These are phyloP conservation scores for Plasmodium falciparum DNA, from an alignment of 169 alveolate species.

Conservation along the genomic window DNA sequence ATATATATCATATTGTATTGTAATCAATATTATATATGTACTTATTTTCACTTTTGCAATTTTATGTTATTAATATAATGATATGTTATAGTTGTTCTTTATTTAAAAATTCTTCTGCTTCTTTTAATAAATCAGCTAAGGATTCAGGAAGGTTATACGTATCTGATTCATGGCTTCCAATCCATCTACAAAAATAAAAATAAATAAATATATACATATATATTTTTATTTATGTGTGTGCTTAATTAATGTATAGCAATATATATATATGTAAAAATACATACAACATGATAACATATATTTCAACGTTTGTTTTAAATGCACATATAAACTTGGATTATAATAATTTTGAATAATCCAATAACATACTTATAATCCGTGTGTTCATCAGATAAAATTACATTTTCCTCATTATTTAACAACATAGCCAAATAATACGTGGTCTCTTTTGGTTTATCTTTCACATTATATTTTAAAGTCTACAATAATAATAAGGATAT, in stretches of 20 bases:
- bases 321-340: constrained; percentile 16
- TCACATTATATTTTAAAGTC: constrained; percentile 79
- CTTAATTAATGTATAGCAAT: neutral
- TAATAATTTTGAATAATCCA: constrained; percentile 3
- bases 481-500: constrained; percentile 6
- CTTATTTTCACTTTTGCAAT: no score
- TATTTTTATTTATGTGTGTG: neutral
- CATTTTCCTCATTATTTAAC: constrained; percentile 55
- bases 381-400: constrained; percentile 85
- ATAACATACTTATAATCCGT: constrained; percentile 80
- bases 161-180: constrained; percentile 18
- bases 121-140: constrained; percentile 19
- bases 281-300: constrained; percentile 12
- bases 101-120: constrained; percentile 45
- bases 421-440: constrained; percentile 81
- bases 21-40: no score
- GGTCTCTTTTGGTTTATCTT: constrained; percentile 81
- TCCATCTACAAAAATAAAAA: constrained; percentile 35
- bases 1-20: no score
- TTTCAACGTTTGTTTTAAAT: constrained; percentile 10
- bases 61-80: neutral
- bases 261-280: constrained; percentile 34
- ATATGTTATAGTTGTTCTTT: constrained; percentile 5
- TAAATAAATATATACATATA: neutral
- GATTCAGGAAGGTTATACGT: constrained; percentile 32